Evolutionary conservation across 2,329 filamentous ascomycete genomes (phyloP), one percentile per base, ranked within the genome.

Genomic region (Pseudogymnoascus sp.): DNA sequence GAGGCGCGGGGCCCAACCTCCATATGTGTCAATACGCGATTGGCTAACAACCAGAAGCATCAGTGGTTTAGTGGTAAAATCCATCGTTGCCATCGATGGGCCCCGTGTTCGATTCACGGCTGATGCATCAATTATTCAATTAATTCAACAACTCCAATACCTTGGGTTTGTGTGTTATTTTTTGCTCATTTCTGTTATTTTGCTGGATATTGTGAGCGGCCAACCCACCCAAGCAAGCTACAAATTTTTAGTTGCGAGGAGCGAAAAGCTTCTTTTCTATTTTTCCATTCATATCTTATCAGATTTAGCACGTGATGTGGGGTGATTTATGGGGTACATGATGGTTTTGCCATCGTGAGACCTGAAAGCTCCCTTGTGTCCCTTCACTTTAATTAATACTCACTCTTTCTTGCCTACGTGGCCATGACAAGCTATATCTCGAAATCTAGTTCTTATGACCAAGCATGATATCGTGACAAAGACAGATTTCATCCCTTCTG

Each of bases 51-150:
- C 28, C 10, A 10, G 28, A 28, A 28, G 66, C 45, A 63, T 63
- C 48, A 54, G 69, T 74, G 71, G 72, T 74, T 74, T 73, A 75
- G 72, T 74, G 73, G 73, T 75, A 75, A 72, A 74, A 75, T 75
- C 71, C 72, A 70, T 74, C 73, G 73, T 75, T 75, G 73, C 73
- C 73, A 74, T 74, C 73, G 72, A 73, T 57, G 51, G 51, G 25
- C 51, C 51, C 51, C 51, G 51, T 34, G 51, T 57, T 57, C 51
- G 51, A 57, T 57, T 57, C 51, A 57, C 51, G 51, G 51, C 51
- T 57, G 51, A 57, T 57, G 51, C 51, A 57, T 34, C 48, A 19
- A 16, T 54, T 23, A 28, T 28, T 51, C 6, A n/a, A n/a, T 51
- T 25, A n/a, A 51, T 51, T 48, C 23, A 31, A 31, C 14, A 31